Conservation (phyloP, 129 eudicot species). For the Tanacetum coccineum region DNA sequence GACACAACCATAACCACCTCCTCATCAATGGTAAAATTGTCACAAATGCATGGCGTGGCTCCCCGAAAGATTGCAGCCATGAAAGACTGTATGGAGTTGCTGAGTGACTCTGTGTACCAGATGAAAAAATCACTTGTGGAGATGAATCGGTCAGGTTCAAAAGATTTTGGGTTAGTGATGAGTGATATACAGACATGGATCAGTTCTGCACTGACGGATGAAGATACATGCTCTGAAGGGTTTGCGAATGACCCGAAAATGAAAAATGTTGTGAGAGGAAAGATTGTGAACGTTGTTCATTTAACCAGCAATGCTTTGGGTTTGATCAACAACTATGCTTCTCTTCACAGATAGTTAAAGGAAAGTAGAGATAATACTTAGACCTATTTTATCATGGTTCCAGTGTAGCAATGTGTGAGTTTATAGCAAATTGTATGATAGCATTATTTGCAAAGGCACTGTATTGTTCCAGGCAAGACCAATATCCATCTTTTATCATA, state of each 20-base stretch:
- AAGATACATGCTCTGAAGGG: conserved; percentile 56
- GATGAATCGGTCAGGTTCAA: conserved; percentile 32
- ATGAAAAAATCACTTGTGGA: conserved; percentile 33
- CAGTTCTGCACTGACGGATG: conserved; percentile 55
- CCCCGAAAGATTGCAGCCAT: conserved; percentile 37
- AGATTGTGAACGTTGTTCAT: conserved; percentile 45
- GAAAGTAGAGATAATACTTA: background rate
- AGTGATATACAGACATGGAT: conserved; percentile 60
- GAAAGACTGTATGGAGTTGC: conserved; percentile 41
- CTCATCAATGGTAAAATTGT: conserved; percentile 28
- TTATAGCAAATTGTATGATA: background rate
- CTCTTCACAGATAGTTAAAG: conserved; percentile 10
- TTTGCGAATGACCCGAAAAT: conserved; percentile 34
- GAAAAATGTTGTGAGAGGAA: conserved; percentile 49
- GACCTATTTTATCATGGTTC: background rate
- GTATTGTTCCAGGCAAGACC: too few relatives aligned
- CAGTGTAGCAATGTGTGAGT: background rate
- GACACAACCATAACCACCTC: conserved; percentile 35
- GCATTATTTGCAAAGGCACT: background rate
- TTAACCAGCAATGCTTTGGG: conserved; percentile 59
- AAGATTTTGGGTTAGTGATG: conserved; percentile 18
- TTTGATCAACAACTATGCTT: conserved; percentile 48
- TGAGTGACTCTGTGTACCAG: conserved; percentile 34
- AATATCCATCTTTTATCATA: too few relatives aligned
- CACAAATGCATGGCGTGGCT: conserved; percentile 29